phyloP scores from a whole-genome alignment of 768 basidiomycete genomes.

The Sistotremastrum niveocremeum region DNA sequence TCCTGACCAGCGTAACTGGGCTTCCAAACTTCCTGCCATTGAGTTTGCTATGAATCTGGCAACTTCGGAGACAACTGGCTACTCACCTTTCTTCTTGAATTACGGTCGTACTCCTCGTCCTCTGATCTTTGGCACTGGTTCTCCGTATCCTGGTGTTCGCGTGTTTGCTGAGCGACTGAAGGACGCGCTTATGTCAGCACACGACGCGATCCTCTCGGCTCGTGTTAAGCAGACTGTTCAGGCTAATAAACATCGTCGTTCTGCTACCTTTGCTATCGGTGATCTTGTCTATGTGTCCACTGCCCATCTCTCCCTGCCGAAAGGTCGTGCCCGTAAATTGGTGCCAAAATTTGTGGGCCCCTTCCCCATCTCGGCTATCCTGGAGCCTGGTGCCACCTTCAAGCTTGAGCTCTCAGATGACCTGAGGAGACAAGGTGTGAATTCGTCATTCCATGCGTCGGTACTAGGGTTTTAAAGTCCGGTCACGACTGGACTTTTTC shows the following conservation, averaged over 20 bases:
- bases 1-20: conserved; percentile 19
- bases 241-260: conserved; percentile 13
- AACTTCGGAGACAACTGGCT: conserved; percentile 16
- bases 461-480: too few relatives aligned
- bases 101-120: conserved; percentile 8
- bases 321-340: conserved; percentile 15
- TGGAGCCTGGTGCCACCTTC: too few relatives aligned
- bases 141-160: conserved; percentile 15
- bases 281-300: conserved; percentile 18
- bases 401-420: too few relatives aligned
- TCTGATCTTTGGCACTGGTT: conserved; percentile 10
- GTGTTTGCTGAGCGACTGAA: conserved; percentile 16
- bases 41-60: conserved; percentile 16
- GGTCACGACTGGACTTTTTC: too few relatives aligned
- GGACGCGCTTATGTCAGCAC: conserved; percentile 17
- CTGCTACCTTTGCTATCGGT: conserved; percentile 9
- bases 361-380: conserved; percentile 7
- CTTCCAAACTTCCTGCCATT: conserved; percentile 11
- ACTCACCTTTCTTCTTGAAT: conserved; percentile 20
- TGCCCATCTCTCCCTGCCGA: conserved; percentile 16
- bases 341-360: conserved; percentile 17
- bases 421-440: too few relatives aligned
- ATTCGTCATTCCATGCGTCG: too few relatives aligned
- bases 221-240: conserved; percentile 20
- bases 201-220: conserved; percentile 18